Percentiles rank a stretch among this genome's conserved stretches.
Evolutionary conservation across 106 monocot genomes (phyloP).

Genomic region (Acorus gramineus): DNA sequence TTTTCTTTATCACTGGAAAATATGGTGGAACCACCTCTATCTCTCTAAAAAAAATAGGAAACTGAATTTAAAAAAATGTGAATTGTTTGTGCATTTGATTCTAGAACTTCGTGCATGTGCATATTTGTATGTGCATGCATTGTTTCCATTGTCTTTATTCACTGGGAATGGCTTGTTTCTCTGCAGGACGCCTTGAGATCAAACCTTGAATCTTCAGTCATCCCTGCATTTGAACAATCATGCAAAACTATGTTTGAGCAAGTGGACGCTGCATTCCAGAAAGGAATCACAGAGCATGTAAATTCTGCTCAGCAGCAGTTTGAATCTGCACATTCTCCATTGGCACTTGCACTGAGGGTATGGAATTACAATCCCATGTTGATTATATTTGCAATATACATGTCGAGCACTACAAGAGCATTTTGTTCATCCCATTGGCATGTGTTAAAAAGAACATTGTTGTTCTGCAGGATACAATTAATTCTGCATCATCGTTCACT

Average conservation of each 20-base stretch:
- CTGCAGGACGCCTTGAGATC: constrained; percentile 63
- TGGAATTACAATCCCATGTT: neutral
- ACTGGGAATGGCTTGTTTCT: neutral
- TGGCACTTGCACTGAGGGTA: constrained; percentile 80
- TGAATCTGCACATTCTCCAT: constrained; percentile 57
- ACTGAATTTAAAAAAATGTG: too few relatives aligned
- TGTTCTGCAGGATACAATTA: constrained; percentile 59
- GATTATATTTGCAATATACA: neutral
- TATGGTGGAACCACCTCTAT: too few relatives aligned
- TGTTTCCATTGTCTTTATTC: too few relatives aligned
- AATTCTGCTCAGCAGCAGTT: constrained; percentile 58
- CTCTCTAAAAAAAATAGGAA: too few relatives aligned
- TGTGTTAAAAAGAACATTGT: too few relatives aligned
- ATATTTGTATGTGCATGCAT: too few relatives aligned
- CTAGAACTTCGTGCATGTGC: too few relatives aligned
- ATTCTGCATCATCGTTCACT: constrained; percentile 63
- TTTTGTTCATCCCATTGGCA: too few relatives aligned
- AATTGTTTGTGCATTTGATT: too few relatives aligned
- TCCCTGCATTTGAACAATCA: constrained; percentile 87
- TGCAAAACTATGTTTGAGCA: constrained; percentile 86
- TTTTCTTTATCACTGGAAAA: too few relatives aligned
- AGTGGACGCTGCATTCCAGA: constrained; percentile 73
- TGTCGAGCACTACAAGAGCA: neutral
- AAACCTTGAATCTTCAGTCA: constrained; percentile 55
- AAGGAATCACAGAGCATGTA: constrained; percentile 81